Evolutionary conservation across 2,329 filamentous ascomycete species (phyloP), one percentile per base, ranked within the genome.

Genomic region (Cladophialophora psammophila): DNA sequence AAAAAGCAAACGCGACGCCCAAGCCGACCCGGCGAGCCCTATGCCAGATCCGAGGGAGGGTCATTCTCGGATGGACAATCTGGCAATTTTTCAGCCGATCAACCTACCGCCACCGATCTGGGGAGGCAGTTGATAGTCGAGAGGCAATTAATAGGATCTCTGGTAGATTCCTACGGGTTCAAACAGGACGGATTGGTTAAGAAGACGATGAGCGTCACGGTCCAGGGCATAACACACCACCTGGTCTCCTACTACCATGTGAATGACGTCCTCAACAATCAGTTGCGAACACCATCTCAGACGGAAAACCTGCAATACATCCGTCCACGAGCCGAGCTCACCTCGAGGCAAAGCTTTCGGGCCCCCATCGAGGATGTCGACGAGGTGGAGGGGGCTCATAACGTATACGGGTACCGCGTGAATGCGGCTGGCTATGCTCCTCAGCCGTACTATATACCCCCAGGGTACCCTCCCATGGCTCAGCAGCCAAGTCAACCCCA

Each of bases 121-220:
- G 80, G 90, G 73, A 83, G 88, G 38, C 84, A 86, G 32, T 80
- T 94, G 62, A 88, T 95, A 53, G 74, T 81, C 32, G 80, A 90
- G 73, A 83, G 88, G 38, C 84, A 86, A 32, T 80, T 94, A 61
- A 88, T 95, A 53, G 94, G 93, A 5, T 96, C 93, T 0, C 83
- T 97, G 12, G 87, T 94, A n/a, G 93, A 96, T 78, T 93, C 91
- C 0, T 97, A 97, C 74, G 88, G 89, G 36, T 97, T 97, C 84
- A 95, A 95, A 75, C 83, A 88, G 13, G 86, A 88, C 1, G 93
- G 94, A 0, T 80, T 97, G 48, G 87, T 97, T 69, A 97, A 97
- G 84, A 97, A 97, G 83, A 97, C 93, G 0, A 93, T 97, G 78
- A 94, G 90, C 73, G 87, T 97, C 45, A 88, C 86, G 2, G 88